phyloP scores from a whole-genome alignment of 2,329 filamentous ascomycete species.

The Microdochium nivale region DNA sequence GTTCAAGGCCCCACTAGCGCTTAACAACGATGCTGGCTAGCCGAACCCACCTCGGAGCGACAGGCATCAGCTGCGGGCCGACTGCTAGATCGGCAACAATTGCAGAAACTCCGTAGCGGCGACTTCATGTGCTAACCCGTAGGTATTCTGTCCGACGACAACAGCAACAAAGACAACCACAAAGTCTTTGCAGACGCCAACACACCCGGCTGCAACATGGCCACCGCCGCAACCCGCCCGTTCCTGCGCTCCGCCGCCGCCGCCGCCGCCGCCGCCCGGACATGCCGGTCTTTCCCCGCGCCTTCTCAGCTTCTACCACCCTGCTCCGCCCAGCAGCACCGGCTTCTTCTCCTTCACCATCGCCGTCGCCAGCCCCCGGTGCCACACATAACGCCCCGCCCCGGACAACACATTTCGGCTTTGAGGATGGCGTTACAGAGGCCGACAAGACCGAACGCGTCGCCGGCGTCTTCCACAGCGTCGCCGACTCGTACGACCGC shows the following conservation, averaged over 20 bases:
- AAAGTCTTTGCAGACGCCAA: not conserved
- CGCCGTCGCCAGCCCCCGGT: not conserved
- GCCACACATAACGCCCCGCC: slow-evolving; percentile 8
- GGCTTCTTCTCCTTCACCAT: not conserved
- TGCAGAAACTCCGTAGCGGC: not conserved
- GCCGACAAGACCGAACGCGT: slow-evolving; percentile 66
- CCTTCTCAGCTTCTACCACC: slow-evolving; percentile 7
- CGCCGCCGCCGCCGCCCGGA: slow-evolving; percentile 14
- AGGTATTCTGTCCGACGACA: not conserved
- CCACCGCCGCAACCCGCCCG: not conserved
- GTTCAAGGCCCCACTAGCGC: not conserved
- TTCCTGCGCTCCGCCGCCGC: not conserved
- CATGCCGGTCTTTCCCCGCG: slow-evolving; percentile 8
- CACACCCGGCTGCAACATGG: not conserved
- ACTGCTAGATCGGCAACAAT: not conserved
- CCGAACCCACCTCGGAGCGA: not conserved
- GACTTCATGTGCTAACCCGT: not conserved
- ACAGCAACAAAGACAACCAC: slow-evolving; percentile 2
- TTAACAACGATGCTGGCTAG: no score
- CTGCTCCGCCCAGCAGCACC: not conserved
- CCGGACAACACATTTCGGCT: slow-evolving; percentile 81
- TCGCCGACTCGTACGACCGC: slow-evolving; percentile 87
- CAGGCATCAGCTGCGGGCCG: not conserved
- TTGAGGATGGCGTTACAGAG: slow-evolving; percentile 69
- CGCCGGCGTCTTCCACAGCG: slow-evolving; percentile 85